These are phyloP conservation scores for Salvia splendens DNA, from an alignment of 257 asterid species.

Conservation along the genomic window DNA sequence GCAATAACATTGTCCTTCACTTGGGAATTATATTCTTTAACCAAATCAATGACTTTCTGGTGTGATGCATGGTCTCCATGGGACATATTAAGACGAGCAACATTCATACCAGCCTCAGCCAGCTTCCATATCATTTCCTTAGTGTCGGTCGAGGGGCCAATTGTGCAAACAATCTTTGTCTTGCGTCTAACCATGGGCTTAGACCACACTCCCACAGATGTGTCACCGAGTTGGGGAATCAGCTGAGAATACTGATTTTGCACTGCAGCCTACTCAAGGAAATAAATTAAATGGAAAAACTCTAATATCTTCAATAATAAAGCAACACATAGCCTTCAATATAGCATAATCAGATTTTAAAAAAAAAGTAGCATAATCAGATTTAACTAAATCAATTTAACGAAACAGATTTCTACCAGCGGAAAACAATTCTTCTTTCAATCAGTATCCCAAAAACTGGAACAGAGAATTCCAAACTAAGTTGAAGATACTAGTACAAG, in stretches of 20 bases:
- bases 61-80: slow-evolving; percentile 94
- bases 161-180: slow-evolving; percentile 88
- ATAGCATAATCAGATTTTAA: slow-evolving; percentile 3
- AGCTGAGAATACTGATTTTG: slow-evolving; percentile 45
- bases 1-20: slow-evolving; percentile 80
- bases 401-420: background rate
- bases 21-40: slow-evolving; percentile 72
- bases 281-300: background rate
- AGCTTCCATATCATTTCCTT: slow-evolving; percentile 86
- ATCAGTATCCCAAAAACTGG: background rate
- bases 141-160: slow-evolving; percentile 79
- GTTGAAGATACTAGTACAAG: background rate
- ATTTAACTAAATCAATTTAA: background rate
- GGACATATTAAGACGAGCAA: slow-evolving; percentile 85
- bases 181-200: slow-evolving; percentile 76
- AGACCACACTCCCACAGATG: slow-evolving; percentile 62
- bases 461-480: slow-evolving; percentile 1
- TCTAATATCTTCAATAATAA: background rate
- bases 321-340: background rate
- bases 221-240: slow-evolving; percentile 55
- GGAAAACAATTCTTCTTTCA: slow-evolving; percentile 3
- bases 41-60: slow-evolving; percentile 81
- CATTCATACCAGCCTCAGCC: slow-evolving; percentile 93
- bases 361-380: slow-evolving; percentile 5
- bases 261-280: slow-evolving; percentile 44